phyloP scores from a whole-genome alignment of 768 basidiomycete genomes.

The Kwoniella heveanensis region DNA sequence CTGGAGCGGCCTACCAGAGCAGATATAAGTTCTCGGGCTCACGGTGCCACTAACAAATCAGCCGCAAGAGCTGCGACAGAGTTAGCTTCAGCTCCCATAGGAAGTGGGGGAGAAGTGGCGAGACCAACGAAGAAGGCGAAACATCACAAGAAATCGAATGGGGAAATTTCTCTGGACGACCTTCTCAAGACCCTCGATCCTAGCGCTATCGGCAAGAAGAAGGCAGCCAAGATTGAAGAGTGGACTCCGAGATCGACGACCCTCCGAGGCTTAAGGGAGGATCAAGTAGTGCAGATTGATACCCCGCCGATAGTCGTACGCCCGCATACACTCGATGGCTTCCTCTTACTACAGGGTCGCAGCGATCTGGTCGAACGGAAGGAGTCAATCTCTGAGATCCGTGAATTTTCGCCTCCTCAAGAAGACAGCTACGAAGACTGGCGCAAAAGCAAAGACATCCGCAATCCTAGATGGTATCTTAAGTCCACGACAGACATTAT shows the following conservation, averaged over 20 bases:
- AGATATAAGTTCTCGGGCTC: no score
- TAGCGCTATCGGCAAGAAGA: not conserved
- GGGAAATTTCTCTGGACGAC: not conserved
- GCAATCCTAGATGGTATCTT: constrained; percentile 17
- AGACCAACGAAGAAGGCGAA: not conserved
- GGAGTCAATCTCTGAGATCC: not conserved
- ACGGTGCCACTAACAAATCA: not conserved
- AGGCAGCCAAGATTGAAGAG: no score
- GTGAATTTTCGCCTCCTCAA: not conserved
- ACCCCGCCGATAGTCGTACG: not conserved
- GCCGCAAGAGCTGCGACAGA: not conserved
- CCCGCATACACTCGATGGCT: constrained; percentile 2
- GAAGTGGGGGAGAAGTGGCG: not conserved
- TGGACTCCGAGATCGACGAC: no score
- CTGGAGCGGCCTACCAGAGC: not conserved
- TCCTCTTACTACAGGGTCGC: not conserved
- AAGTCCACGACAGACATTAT: not conserved
- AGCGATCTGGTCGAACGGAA: not conserved
- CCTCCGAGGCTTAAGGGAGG: no score
- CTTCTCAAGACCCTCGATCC: not conserved
- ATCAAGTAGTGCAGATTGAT: not conserved
- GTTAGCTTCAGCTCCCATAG: not conserved
- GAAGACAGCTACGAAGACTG: not conserved
- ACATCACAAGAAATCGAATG: not conserved
- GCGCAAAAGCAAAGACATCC: constrained; percentile 5